Conservation (phyloP, 108 stramenopile genomes). For the Schizochytrium sp. region DNA sequence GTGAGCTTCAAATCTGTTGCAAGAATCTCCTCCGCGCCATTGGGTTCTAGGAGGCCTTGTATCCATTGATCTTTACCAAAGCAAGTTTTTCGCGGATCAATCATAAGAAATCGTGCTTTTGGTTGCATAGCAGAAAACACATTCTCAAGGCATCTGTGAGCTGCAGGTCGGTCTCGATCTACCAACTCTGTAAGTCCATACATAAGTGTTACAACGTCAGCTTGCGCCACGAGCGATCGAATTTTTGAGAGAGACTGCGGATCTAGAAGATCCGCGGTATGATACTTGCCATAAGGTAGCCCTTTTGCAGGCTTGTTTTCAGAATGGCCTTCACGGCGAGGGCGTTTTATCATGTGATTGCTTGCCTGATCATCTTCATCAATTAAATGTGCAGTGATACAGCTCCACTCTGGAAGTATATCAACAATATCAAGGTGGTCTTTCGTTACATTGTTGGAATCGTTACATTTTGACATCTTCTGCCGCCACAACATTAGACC, state of each 20-base stretch:
- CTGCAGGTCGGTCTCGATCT: background rate
- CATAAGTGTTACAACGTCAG: conserved; percentile 1
- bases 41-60: background rate
- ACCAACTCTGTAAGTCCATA: conserved; percentile 15
- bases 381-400: background rate
- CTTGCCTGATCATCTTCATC: too few relatives aligned
- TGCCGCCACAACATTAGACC: background rate
- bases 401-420: background rate
- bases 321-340: background rate
- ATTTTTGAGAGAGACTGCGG: background rate
- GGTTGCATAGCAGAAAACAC: background rate
- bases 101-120: background rate
- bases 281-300: background rate
- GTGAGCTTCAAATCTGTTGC: background rate
- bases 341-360: background rate
- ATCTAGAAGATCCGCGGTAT: background rate
- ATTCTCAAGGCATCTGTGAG: background rate
- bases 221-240: background rate
- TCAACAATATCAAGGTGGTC: background rate
- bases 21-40: background rate
- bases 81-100: background rate
- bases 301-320: too few relatives aligned
- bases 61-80: background rate
- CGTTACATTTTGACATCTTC: too few relatives aligned
- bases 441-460: background rate